phyloP scores from a whole-genome alignment of 495 filamentous ascomycete genomes.

The Cairneyella variabilis region DNA sequence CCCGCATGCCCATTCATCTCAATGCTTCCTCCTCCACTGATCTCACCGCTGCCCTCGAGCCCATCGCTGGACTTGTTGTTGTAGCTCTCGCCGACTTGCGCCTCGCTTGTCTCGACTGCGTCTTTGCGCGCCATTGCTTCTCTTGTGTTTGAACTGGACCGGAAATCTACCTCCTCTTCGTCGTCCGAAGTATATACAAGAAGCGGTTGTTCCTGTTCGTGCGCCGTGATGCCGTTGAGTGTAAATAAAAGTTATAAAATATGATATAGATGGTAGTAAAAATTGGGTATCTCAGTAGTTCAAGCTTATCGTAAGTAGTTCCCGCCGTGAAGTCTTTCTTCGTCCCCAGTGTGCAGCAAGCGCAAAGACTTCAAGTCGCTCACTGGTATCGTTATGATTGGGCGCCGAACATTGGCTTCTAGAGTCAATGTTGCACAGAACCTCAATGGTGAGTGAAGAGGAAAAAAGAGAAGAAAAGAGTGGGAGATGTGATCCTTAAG shows the following conservation, averaged over 20 bases:
- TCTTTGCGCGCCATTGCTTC: constrained; percentile 14
- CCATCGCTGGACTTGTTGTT: constrained; percentile 20
- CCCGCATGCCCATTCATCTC: constrained; percentile 1
- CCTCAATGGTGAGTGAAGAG: background rate
- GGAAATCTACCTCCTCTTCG: constrained; percentile 1
- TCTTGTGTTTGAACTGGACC: background rate
- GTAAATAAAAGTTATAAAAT: constrained; percentile 6
- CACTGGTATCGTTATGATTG: constrained; percentile 23
- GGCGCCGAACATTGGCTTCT: constrained; percentile 14
- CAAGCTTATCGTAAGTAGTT: background rate
- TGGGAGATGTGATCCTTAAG: background rate
- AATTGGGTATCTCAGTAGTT: no score
- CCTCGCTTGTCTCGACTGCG: background rate
- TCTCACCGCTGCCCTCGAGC: constrained; percentile 3
- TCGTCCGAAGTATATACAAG: constrained; percentile 27
- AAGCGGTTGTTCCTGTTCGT: constrained; percentile 15
- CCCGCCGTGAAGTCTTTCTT: constrained; percentile 47
- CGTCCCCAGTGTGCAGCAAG: constrained; percentile 42
- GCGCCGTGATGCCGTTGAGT: constrained; percentile 11
- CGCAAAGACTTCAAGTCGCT: constrained; percentile 62
- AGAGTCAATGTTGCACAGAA: constrained; percentile 12
- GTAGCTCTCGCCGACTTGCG: constrained; percentile 16
- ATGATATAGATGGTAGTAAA: constrained; percentile 5
- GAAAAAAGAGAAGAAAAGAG: background rate
- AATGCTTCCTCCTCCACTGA: constrained; percentile 1